Base-by-base conservation (phyloP, 2,329 filamentous ascomycete genomes). In the Scytalidium lignicola region DNA sequence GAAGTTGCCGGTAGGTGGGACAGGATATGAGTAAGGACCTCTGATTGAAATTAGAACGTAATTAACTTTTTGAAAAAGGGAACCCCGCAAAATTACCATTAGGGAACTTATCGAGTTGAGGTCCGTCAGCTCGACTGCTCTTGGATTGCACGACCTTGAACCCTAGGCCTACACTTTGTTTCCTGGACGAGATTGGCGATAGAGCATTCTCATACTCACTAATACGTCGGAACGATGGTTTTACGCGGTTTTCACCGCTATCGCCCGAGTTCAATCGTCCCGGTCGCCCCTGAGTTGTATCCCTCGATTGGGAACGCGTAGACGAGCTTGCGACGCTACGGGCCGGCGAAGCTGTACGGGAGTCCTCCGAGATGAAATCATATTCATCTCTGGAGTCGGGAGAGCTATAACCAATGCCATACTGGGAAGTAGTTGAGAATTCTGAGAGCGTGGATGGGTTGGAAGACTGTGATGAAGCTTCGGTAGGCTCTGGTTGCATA, bases 1-100 rank as follows among this genome's bases (percentile, higher is more conserved):
- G 92, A 90, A 54, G 88, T 82, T 9, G 91, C 90, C 46, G 91
- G 86, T 46, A 99, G 75, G 70, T 97, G 88, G 37, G 93, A 96
- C 50, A 97, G 72, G 26, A 95, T 84, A 62, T 96, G 90, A 10
- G 89, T 96, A 67, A 97, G 69, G 50, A 97, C 85, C 76, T 99
- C 93, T 96, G 67, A 29, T 50, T 44, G 20, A 41, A 15, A 47
- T 63, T 66, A 64, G 60, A 49, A 51, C 49, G 18, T 19, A 19
- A n/a, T 13, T 46, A 46, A 29, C 39, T 46, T 41, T 42, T 19
- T 44, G 15, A 20, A 13, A 28, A 3, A 21, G 19, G 18, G 44
- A 20, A 2, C 13, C 12, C 22, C 12, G 5, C 12, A 23, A 50
- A 19, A 18, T 59, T 71, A 95, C 91, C 91, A 73, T 95, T 96